These are phyloP conservation scores for Hortaea sp. DNA, from an alignment of 2,329 filamentous ascomycete genomes.

Conservation along the genomic window DNA sequence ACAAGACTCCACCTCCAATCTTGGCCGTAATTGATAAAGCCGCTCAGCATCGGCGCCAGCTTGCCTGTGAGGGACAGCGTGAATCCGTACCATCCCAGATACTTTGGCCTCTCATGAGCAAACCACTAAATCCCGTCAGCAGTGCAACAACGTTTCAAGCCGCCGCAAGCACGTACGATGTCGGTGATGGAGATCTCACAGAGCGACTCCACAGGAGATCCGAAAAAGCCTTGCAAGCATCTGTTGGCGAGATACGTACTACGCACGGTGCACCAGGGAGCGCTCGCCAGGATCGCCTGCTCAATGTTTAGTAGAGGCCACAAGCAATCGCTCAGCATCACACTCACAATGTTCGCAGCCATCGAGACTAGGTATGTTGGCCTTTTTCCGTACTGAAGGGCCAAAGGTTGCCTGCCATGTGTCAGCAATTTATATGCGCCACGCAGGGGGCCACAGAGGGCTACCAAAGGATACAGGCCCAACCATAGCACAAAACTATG, in stretches of 20 bases:
- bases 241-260: constrained; percentile 39
- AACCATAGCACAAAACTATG: constrained; percentile 26
- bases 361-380: constrained; percentile 37
- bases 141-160: no score
- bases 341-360: constrained; percentile 26
- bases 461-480: constrained; percentile 39
- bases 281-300: constrained; percentile 30
- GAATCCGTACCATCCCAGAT: constrained; percentile 19
- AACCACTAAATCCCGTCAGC: no score
- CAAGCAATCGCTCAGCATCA: no score
- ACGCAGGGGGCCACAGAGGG: constrained; percentile 11
- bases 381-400: constrained; percentile 41
- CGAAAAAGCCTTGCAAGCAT: constrained; percentile 39
- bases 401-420: constrained; percentile 19
- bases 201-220: constrained; percentile 40
- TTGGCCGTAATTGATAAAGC: constrained; percentile 39
- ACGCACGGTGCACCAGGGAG: constrained; percentile 33
- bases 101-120: constrained; percentile 20
- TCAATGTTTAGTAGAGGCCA: background rate
- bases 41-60: constrained; percentile 35
- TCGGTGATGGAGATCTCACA: constrained; percentile 28
- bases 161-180: constrained; percentile 4
- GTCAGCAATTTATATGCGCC: background rate
- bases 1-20: constrained; percentile 41
- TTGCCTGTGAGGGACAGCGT: constrained; percentile 15